A percentile compares a stretch with the other conserved stretches of the same genome.
phyloP scores from a whole-genome alignment of 164 flowering plant species.

The Vitis amurensis region DNA sequence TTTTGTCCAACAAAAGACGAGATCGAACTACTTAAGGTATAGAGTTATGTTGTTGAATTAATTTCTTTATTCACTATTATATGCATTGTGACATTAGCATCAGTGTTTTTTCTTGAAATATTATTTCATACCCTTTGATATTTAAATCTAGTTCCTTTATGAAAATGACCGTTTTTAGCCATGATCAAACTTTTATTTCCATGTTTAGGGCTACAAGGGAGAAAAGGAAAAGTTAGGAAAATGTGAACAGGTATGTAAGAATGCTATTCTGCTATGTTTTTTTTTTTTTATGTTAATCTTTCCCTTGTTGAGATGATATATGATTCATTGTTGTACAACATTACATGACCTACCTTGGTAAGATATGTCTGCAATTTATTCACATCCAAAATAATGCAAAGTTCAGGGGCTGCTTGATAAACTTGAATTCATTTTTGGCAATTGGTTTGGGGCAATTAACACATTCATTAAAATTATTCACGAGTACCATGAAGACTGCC shows the following conservation, averaged over 20 bases:
- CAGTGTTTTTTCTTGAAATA: neutral
- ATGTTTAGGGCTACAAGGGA: conserved; percentile 57
- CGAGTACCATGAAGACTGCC: too few species aligned
- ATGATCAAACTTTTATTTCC: conserved; percentile 1
- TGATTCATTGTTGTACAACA: too few species aligned
- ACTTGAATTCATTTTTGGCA: too few species aligned
- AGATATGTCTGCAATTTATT: too few species aligned
- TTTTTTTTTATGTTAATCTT: neutral
- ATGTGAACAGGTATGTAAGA: conserved; percentile 59
- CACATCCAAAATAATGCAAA: too few species aligned
- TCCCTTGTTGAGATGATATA: neutral
- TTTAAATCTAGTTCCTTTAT: neutral
- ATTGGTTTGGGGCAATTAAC: too few species aligned
- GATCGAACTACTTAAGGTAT: conserved; percentile 67
- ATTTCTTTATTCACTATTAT: neutral
- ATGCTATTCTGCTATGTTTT: neutral
- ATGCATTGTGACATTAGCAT: neutral
- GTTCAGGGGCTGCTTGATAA: too few species aligned
- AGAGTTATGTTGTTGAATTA: neutral
- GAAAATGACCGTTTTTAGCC: neutral
- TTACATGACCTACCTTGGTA: too few species aligned
- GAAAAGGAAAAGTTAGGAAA: conserved; percentile 58
- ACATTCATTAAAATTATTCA: too few species aligned
- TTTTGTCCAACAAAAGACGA: conserved; percentile 82
- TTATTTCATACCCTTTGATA: neutral